Evolutionary conservation across 192 early-diverging fungal species (phyloP), one percentile per base, ranked within the genome.

Genomic region (Rhizophagus clarus): DNA sequence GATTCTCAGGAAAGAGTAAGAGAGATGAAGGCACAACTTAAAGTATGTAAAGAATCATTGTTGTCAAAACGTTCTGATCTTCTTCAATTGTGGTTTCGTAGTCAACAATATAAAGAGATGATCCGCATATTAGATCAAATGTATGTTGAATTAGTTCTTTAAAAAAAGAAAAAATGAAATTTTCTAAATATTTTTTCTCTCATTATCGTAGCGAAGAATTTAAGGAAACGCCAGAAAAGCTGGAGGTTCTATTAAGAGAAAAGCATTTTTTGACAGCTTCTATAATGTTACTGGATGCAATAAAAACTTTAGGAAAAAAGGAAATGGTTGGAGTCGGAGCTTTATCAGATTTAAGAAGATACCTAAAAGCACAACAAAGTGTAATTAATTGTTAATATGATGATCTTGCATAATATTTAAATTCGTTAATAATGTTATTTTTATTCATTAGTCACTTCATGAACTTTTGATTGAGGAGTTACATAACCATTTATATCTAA

Each of bases 41-140:
- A 89, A 77, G 84, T 89, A 77, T 91, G 90, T 7, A 91, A 92
- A 26, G 85, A 92, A 28, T 87, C 88, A 60, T 82, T 95, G 49
- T 74, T 87, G 26, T 85, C 92, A 72, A 89, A 92, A 75, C 87
- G 91, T 24, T 87, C 91, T 11, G 89, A 92, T 76, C 71, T 95
- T 42, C 82, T 91, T 60, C 92, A 93, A 77, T 80, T 95, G 47
- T 94, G 92, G 81, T 86, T 88, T 32, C 93, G 93, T 82, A 92
- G 91, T 78, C 90, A 92, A 75, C 91, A 94, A 80, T 87, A 91
- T 56, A 93, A 91, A 47, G 93, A 94, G n/a, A 94, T 95, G 86
- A 88, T 95, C 5, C 84, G 86, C 37, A 89, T 95, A 74, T 83
- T 95, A 78, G 90, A 94, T 76, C 89, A 87, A 49, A 90, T 95